Percentiles rank a stretch among this genome's conserved stretches.
phyloP scores from a whole-genome alignment of 2,329 filamentous ascomycete species.

The Chaetomium strumarium region DNA sequence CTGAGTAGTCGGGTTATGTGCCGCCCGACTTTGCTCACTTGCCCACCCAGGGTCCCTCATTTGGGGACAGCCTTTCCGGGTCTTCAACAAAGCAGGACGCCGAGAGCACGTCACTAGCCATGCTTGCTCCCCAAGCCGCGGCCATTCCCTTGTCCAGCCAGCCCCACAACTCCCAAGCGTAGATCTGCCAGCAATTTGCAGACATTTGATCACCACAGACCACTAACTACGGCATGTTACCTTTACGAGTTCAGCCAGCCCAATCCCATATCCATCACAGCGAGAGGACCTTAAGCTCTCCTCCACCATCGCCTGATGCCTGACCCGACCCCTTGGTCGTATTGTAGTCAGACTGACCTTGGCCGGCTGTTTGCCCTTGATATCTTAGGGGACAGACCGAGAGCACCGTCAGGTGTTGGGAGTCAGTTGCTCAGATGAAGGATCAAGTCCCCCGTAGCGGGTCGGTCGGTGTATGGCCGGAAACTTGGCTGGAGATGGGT shows the following conservation, averaged over 20 bases:
- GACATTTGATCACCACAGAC: slow-evolving; percentile 22
- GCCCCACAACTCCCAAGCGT: slow-evolving; percentile 5
- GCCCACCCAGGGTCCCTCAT: background rate
- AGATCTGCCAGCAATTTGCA: slow-evolving; percentile 8
- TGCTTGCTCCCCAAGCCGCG: background rate
- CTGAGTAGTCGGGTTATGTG: background rate
- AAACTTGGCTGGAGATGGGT: background rate
- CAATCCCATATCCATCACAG: slow-evolving; percentile 1
- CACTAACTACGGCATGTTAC: slow-evolving; percentile 27
- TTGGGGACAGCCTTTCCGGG: background rate
- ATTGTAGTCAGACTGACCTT: too few relatives aligned
- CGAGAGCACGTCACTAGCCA: background rate
- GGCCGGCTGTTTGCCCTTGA: background rate
- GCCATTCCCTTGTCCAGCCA: background rate
- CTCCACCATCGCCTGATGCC: background rate
- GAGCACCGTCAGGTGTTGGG: background rate
- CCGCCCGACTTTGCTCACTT: background rate
- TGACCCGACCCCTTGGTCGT: background rate
- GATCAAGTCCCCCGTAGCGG: background rate
- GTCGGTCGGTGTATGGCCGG: background rate
- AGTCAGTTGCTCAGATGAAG: background rate
- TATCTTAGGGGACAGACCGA: too few relatives aligned
- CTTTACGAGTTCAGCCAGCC: slow-evolving; percentile 24
- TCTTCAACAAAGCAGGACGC: background rate
- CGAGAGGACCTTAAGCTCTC: background rate